phyloP scores from a whole-genome alignment of 495 filamentous ascomycete genomes.

The Xeromyces bisporus region DNA sequence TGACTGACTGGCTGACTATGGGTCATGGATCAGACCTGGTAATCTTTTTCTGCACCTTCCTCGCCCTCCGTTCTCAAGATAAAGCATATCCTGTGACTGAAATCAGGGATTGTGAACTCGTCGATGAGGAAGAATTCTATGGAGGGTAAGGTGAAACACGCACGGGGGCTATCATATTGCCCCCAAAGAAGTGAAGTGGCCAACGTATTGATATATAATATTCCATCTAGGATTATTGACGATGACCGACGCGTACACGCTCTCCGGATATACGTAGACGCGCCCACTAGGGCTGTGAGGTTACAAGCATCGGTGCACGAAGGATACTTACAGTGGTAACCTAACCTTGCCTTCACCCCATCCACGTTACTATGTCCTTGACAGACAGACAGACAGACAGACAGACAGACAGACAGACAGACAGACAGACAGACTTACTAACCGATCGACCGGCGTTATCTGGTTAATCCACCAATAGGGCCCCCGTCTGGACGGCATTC shows the following conservation, averaged over 20 bases:
- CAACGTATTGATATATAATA: constrained; percentile 4
- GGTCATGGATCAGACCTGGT: constrained; percentile 50
- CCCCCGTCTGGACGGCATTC: constrained; percentile 64
- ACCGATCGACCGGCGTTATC: too few relatives aligned
- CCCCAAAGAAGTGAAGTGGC: neutral
- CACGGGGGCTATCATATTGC: neutral
- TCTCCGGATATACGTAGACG: constrained; percentile 55
- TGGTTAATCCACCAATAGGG: too few relatives aligned
- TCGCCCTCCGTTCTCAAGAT: constrained; percentile 59
- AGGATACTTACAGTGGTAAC: constrained; percentile 25
- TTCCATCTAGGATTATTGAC: constrained; percentile 40
- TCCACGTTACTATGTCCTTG: neutral
- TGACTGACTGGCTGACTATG: too few relatives aligned
- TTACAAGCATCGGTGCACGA: constrained; percentile 34
- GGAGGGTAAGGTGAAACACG: constrained; percentile 39
- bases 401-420: too few relatives aligned
- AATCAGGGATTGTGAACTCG: constrained; percentile 42
- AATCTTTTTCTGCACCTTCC: constrained; percentile 59
- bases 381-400: too few relatives aligned
- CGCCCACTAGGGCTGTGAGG: constrained; percentile 40
- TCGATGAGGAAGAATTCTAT: constrained; percentile 47
- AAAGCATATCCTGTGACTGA: constrained; percentile 29
- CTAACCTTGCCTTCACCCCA: neutral
- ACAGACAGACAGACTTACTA: too few relatives aligned
- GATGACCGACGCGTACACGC: constrained; percentile 56